Evolutionary conservation across 495 filamentous ascomycete genomes (phyloP).

Genomic region (Lentithecium fluviatile): DNA sequence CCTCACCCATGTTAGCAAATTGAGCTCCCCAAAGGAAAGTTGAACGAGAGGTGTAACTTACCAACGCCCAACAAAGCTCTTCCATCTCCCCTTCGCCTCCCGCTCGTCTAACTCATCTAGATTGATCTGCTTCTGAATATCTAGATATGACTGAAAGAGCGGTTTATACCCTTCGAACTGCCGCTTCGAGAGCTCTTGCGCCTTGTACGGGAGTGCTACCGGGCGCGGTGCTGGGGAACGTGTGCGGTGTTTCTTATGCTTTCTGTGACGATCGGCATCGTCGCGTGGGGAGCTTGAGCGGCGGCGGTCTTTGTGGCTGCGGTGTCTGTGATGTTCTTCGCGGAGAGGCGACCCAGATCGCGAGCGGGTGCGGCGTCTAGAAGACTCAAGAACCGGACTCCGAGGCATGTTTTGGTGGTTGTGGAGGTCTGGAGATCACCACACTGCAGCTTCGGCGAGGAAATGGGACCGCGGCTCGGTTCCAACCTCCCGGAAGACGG

Average conservation of each 20-base stretch:
- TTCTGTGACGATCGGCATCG: not conserved
- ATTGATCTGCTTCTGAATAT: constrained; percentile 76
- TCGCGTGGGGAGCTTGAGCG: constrained; percentile 26
- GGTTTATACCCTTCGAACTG: constrained; percentile 64
- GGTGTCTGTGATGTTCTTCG: not conserved
- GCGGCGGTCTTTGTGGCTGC: constrained; percentile 21
- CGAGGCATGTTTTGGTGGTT: constrained; percentile 9
- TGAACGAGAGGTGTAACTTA: constrained; percentile 42
- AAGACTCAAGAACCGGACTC: not conserved
- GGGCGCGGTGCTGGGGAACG: constrained; percentile 23
- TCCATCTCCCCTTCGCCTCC: constrained; percentile 83
- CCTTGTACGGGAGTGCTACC: constrained; percentile 61
- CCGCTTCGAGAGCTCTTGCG: constrained; percentile 61
- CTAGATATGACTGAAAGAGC: constrained; percentile 82
- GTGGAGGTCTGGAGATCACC: not conserved
- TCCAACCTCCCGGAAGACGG: no score
- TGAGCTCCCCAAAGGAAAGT: not conserved
- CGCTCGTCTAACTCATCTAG: constrained; percentile 64
- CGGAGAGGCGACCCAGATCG: constrained; percentile 17
- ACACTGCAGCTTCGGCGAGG: not conserved
- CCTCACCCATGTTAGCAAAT: constrained; percentile 55
- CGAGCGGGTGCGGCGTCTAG: constrained; percentile 3
- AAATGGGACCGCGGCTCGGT: no score
- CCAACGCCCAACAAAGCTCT: constrained; percentile 90
- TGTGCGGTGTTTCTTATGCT: constrained; percentile 18